phyloP scores from a whole-genome alignment of 371 early-diverging fungal species.

The Choanephora cucurbitarum region DNA sequence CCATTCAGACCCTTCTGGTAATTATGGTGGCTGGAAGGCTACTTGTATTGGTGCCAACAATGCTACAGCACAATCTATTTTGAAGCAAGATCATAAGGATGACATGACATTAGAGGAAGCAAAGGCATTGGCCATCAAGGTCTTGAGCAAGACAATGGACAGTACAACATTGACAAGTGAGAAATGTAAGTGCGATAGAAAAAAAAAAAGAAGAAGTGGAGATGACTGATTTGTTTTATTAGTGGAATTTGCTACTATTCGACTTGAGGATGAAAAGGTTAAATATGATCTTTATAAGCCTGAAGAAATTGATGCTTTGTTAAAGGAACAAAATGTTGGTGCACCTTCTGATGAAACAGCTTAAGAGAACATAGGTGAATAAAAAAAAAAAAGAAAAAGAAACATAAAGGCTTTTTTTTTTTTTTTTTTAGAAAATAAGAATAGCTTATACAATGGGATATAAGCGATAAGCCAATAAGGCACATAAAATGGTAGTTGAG shows the following conservation, averaged over 20 bases:
- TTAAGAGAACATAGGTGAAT: neutral
- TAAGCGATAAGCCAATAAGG: constrained; percentile 12
- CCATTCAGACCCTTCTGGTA: constrained; percentile 99
- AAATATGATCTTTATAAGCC: constrained; percentile 70
- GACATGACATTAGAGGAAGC: constrained; percentile 87
- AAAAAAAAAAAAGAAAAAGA: constrained; percentile 9
- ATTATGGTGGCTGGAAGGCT: constrained; percentile 99
- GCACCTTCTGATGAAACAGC: constrained; percentile 18
- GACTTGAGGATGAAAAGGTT: constrained; percentile 52
- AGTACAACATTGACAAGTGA: constrained; percentile 86
- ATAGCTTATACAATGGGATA: constrained; percentile 14
- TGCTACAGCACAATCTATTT: constrained; percentile 85
- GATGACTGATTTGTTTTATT: constrained; percentile 4
- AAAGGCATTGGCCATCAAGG: constrained; percentile 86
- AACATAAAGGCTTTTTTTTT: no score
- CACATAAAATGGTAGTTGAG: constrained; percentile 13
- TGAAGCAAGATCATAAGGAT: constrained; percentile 96
- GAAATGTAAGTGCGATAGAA: constrained; percentile 77
- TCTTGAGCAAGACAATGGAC: constrained; percentile 96
- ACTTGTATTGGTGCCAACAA: constrained; percentile 97
- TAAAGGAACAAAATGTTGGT: constrained; percentile 67
- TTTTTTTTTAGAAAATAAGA: no score
- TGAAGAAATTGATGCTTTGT: constrained; percentile 74
- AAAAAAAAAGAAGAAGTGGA: neutral
- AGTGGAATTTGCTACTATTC: constrained; percentile 86